Conservation (phyloP, 139 green algal genomes). For the Chlorella sp. region DNA sequence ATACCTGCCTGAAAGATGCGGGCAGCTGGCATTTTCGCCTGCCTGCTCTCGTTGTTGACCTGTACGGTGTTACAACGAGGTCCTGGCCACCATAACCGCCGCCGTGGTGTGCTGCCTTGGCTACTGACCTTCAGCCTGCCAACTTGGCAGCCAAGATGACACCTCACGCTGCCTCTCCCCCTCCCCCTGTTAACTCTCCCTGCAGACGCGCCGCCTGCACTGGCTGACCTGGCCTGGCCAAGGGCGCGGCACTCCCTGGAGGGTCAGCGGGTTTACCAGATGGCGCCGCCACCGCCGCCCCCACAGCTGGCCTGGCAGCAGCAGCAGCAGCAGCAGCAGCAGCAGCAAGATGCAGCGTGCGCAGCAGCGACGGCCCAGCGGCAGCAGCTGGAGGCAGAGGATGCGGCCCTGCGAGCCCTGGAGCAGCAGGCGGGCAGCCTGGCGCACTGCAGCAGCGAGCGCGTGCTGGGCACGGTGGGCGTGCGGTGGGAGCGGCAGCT, state of each 20-base stretch:
- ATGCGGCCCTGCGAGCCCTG: background rate
- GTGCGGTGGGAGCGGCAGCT: background rate
- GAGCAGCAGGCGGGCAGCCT: background rate
- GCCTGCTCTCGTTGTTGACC: background rate
- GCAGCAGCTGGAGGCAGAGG: background rate
- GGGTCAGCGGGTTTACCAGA: background rate
- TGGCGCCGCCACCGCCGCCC: background rate
- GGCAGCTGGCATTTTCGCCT: too few species aligned
- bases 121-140: background rate
- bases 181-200: too few species aligned
- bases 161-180: background rate
- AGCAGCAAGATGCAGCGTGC: background rate
- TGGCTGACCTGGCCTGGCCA: constrained; percentile 24
- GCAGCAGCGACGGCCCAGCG: background rate
- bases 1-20: background rate
- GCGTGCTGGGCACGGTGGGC: background rate
- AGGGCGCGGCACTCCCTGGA: background rate
- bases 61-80: background rate
- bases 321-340: background rate
- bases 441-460: background rate
- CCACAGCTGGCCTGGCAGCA: background rate
- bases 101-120: background rate
- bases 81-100: background rate
- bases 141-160: background rate
- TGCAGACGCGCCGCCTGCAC: constrained; percentile 5